These are phyloP conservation scores for Glaciozyma martinii DNA, from an alignment of 768 basidiomycete species.

Conservation along the genomic window DNA sequence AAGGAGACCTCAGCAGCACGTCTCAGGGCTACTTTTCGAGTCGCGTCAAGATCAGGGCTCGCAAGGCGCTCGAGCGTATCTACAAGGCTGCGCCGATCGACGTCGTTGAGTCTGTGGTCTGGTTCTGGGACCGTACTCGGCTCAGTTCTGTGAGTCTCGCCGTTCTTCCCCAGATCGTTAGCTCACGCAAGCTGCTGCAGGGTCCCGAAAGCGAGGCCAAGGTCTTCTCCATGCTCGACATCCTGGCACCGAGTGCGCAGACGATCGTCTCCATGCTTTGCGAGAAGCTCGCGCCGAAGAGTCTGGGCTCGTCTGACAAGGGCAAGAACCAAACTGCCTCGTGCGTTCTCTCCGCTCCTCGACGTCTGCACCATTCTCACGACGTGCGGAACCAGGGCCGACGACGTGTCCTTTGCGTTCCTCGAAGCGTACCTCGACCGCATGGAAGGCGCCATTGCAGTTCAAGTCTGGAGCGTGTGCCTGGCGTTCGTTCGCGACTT, in stretches of 20 bases:
- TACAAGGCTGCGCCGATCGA: slow-evolving; percentile 72
- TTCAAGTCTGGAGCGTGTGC: slow-evolving; percentile 83
- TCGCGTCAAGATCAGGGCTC: slow-evolving; percentile 48
- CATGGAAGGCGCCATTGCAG: slow-evolving; percentile 79
- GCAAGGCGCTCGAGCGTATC: slow-evolving; percentile 71
- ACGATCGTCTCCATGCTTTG: slow-evolving; percentile 80
- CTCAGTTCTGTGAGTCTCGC: not conserved
- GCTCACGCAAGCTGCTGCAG: slow-evolving; percentile 11
- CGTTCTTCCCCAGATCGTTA: not conserved
- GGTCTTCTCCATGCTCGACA: slow-evolving; percentile 73
- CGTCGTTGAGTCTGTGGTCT: slow-evolving; percentile 71
- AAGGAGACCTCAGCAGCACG: slow-evolving; percentile 10
- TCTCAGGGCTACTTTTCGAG: slow-evolving; percentile 25
- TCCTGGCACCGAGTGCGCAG: slow-evolving; percentile 73
- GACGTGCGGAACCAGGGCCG: slow-evolving; percentile 48
- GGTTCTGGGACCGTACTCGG: slow-evolving; percentile 53
- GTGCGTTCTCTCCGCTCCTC: not conserved
- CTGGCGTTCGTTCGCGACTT: slow-evolving; percentile 71
- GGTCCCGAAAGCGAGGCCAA: slow-evolving; percentile 38
- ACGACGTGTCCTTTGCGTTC: slow-evolving; percentile 76
- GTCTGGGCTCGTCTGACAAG: not conserved
- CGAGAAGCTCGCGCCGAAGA: slow-evolving; percentile 53
- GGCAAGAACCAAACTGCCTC: not conserved
- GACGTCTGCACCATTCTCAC: not conserved
- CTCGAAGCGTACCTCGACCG: slow-evolving; percentile 73